These are phyloP conservation scores for Euphorbia schlechtendalii DNA, from an alignment of 441 rosid genomes.

Conservation along the genomic window DNA sequence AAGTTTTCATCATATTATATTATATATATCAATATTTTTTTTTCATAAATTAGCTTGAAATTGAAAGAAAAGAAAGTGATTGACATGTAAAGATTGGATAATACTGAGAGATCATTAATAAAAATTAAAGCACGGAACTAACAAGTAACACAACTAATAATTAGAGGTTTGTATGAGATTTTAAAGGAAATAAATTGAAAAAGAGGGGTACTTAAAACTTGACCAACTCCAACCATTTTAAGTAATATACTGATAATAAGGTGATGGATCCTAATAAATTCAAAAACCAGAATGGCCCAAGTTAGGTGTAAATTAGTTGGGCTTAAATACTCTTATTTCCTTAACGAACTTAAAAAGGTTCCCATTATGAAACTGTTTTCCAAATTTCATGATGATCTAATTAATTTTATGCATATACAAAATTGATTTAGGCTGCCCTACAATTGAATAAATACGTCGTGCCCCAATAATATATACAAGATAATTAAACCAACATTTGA, in stretches of 20 bases:
- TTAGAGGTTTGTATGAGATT: background rate
- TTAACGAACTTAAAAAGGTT: too few species aligned
- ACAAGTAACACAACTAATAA: background rate
- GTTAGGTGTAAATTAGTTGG: constrained; percentile 29
- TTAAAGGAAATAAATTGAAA: background rate
- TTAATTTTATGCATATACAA: too few species aligned
- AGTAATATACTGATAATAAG: background rate
- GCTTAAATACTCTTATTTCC: constrained; percentile 5
- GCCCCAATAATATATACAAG: background rate
- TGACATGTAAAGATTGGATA: too few species aligned
- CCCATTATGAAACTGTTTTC: too few species aligned
- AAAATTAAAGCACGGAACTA: background rate
- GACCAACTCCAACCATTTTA: constrained; percentile 7
- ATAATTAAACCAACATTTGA: background rate
- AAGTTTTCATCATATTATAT: too few species aligned
- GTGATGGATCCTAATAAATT: background rate
- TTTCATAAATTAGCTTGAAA: too few species aligned
- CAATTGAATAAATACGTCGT: background rate
- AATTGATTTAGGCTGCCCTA: constrained; percentile 1
- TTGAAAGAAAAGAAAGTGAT: too few species aligned
- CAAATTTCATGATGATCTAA: too few species aligned
- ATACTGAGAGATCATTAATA: too few species aligned
- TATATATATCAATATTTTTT: too few species aligned
- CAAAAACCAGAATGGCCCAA: constrained; percentile 2
- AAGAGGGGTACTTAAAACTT: background rate